Conservation (phyloP, 2,329 filamentous ascomycete species). For the Fonsecaea erecta region DNA sequence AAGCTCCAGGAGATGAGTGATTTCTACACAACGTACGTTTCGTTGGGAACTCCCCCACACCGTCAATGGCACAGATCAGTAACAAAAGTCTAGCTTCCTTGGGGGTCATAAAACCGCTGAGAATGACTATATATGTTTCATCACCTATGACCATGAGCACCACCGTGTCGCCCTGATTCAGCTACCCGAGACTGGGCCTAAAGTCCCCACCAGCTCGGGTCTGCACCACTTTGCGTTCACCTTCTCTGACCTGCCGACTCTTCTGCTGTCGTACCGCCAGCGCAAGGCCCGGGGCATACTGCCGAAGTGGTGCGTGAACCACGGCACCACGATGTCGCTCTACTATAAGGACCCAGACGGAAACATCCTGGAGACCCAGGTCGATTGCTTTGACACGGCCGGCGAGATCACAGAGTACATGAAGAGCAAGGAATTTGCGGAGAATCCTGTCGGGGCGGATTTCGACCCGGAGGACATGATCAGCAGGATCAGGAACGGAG, state of each 20-base stretch:
- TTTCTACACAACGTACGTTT: slow-evolving; percentile 10
- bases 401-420: slow-evolving; percentile 12
- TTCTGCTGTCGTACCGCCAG: slow-evolving; percentile 22
- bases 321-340: slow-evolving; percentile 53
- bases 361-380: slow-evolving; percentile 55
- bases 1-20: slow-evolving; percentile 13
- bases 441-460: slow-evolving; percentile 20
- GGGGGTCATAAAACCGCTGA: slow-evolving; percentile 11
- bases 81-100: slow-evolving; percentile 8
- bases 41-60: no score
- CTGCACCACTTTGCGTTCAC: slow-evolving; percentile 24
- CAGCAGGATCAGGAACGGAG: slow-evolving; percentile 6
- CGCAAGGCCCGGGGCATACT: slow-evolving; percentile 17
- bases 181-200: slow-evolving; percentile 15
- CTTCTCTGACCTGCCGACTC: slow-evolving; percentile 2
- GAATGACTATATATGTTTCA: slow-evolving; percentile 16
- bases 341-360: slow-evolving; percentile 58
- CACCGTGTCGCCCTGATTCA: slow-evolving; percentile 20
- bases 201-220: slow-evolving; percentile 8
- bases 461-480: slow-evolving; percentile 22
- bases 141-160: slow-evolving; percentile 27
- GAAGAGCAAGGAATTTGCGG: slow-evolving; percentile 3
- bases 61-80: background rate
- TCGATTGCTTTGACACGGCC: slow-evolving; percentile 46
- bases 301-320: slow-evolving; percentile 51